Evolutionary conservation across 202 grass and related monocot species (phyloP), one percentile per base, ranked within the genome.

Genomic region (Digitaria exilis): DNA sequence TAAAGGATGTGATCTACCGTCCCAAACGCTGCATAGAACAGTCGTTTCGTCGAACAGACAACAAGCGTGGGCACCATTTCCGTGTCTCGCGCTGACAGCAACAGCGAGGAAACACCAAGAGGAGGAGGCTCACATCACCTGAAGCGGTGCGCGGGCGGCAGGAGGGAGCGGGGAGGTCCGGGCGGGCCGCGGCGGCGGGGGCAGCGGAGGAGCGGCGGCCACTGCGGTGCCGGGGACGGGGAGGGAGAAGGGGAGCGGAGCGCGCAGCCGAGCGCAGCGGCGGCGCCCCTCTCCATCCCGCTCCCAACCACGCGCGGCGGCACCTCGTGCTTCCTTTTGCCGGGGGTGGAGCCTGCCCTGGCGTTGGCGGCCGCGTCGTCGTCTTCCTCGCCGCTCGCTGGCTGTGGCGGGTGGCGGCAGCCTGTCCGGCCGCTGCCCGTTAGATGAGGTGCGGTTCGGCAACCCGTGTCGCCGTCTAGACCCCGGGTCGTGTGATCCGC

Each of bases 241-340:
- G 80, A 74, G 21, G 72, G 51, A 4, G 83, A 72, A 4, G 84
- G 70, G 78, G 78, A 59, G 48, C 88, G 83, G 30, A 89, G 80
- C 65, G 78, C 70, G 83, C 65, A 85, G 66, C 65, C 78, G 65
- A 89, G 78, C 46, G 37, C 74, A 21, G 77, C 21, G 39, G 73
- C 78, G 57, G 65, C 76, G 66, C 66, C 79, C 65, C 83, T 76
- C 78, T 86, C 88, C 88, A 89, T 86, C 68, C 78, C 82, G 62
- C 51, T 52, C 55, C 54, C 77, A 69, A 69, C 41, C 22, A 51
- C 61, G 45, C 74, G 22, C 37, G 37, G 37, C 16, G 35, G n/a
- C 8, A 13, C 17, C 41, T 80, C 37, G 51, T n/a, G 59, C 22
- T 54, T 54, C 5, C 41, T 34, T 16, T 34, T 9, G 42, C 22